phyloP scores from a whole-genome alignment of 192 early-diverging fungal species.

The Coemansia furcata region DNA sequence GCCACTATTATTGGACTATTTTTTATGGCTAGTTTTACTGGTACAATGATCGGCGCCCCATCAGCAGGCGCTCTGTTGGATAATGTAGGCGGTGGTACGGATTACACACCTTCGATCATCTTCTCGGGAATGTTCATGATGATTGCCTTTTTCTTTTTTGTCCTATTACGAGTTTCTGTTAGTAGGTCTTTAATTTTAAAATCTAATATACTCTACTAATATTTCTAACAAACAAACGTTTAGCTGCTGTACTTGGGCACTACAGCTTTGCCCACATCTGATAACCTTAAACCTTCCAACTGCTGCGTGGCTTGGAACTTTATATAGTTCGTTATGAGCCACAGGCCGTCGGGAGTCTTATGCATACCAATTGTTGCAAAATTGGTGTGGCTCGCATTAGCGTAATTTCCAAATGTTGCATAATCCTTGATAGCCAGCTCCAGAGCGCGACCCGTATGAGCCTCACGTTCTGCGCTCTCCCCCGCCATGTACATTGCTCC shows the following conservation, averaged over 20 bases:
- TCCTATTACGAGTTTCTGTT: constrained; percentile 2
- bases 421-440: constrained; percentile 10
- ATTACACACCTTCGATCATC: constrained; percentile 36
- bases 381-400: neutral
- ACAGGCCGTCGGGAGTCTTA: constrained; percentile 6
- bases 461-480: neutral
- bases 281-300: neutral
- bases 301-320: constrained; percentile 14
- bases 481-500: neutral
- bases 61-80: constrained; percentile 56
- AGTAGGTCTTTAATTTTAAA: constrained; percentile 8
- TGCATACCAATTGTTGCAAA: constrained; percentile 1
- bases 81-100: constrained; percentile 34
- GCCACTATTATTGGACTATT: constrained; percentile 60
- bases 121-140: constrained; percentile 49
- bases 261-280: neutral
- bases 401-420: neutral
- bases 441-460: constrained; percentile 5
- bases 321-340: constrained; percentile 5
- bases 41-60: constrained; percentile 54
- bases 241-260: constrained; percentile 5
- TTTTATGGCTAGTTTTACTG: constrained; percentile 52
- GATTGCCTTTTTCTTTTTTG: constrained; percentile 24
- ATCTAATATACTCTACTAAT: too few relatives aligned
- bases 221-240: constrained; percentile 24